Percentiles rank a stretch among this genome's conserved stretches.
These are phyloP conservation scores for Protomyces arabidopsidicola DNA, from an alignment of 1,139 yeast genomes.

Conservation along the genomic window DNA sequence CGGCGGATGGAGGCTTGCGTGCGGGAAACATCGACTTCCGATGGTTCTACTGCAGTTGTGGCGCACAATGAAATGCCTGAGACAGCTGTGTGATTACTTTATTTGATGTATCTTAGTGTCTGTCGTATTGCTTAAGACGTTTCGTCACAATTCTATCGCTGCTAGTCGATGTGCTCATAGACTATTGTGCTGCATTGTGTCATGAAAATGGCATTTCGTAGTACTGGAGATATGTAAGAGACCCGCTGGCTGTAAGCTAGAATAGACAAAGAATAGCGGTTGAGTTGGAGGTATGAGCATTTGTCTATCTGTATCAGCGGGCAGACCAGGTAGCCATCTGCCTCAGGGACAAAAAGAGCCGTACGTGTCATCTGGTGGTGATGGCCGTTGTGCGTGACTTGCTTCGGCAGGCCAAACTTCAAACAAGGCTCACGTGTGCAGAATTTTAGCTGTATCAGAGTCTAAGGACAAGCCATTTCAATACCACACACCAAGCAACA, in stretches of 20 bases:
- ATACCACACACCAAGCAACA: too few species aligned
- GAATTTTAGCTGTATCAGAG: too few species aligned
- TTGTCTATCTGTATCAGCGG: too few species aligned
- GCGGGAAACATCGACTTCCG: constrained; percentile 36
- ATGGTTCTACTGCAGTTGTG: constrained; percentile 28
- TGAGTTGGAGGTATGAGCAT: too few species aligned
- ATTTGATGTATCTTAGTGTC: neutral
- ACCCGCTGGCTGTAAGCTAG: too few species aligned
- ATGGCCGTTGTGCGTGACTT: neutral
- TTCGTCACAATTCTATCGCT: neutral
- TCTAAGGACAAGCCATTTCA: neutral
- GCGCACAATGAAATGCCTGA: constrained; percentile 25
- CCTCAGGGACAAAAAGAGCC: too few species aligned
- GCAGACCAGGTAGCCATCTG: too few species aligned
- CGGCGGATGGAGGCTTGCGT: constrained; percentile 67
- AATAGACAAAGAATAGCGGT: too few species aligned
- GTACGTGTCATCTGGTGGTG: neutral
- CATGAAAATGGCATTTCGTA: too few species aligned
- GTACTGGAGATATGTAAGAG: too few species aligned
- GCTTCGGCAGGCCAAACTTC: neutral
- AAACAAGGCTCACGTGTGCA: neutral
- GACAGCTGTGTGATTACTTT: constrained; percentile 11
- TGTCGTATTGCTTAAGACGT: neutral
- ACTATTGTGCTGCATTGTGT: neutral
- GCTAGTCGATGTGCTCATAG: neutral